Evolutionary conservation across 75 land plant species (phyloP), one percentile per base, ranked within the genome.

Genomic region (Pinus albicaulis): DNA sequence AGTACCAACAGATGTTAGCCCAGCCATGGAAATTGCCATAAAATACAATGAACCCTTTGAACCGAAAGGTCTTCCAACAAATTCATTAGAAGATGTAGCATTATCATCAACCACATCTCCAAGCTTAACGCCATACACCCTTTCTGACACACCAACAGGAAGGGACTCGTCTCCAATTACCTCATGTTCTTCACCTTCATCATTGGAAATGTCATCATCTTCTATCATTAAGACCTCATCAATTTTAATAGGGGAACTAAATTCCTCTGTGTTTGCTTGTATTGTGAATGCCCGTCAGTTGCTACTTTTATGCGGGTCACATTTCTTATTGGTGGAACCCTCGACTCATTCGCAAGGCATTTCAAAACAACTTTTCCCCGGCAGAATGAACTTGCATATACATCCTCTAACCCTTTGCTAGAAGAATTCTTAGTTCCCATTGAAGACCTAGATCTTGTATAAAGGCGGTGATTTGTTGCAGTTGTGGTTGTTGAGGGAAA

Each of bases 251-350:
- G 59, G 59, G 26, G 77, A 56, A 79, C 85, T 63, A 87, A 76
- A 38, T 86, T 87, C 6, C 77, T 85, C 56, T 80, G 76, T 23
- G 73, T 79, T 59, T 83, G 85, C 71, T 98, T 92, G 71, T 81
- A 56, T 76, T 84, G 84, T 64, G 90, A 74, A 55, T 90, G 86
- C 57, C 82, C 86, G 7, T 87, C 91, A 23, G 89, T 83, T 73
- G 93, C 85, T 65, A 89, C 98, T 76, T 83, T 87, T 83, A 91
- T 88, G 14, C 96, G 92, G 23, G 93, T 87, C 65, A 96, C 86
- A 88, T 87, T 94, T 82, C 99, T 90, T 55, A 98, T 95, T 82
- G 92, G 92, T 19, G 95, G 94, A 7, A 95, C 98, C 73, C 77
- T 84, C 6, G 61, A 57, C 23, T 89, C 98, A 71, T 85, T 89